Base-by-base conservation (phyloP, 208 protist species). In the Angomonas ambiguus region DNA sequence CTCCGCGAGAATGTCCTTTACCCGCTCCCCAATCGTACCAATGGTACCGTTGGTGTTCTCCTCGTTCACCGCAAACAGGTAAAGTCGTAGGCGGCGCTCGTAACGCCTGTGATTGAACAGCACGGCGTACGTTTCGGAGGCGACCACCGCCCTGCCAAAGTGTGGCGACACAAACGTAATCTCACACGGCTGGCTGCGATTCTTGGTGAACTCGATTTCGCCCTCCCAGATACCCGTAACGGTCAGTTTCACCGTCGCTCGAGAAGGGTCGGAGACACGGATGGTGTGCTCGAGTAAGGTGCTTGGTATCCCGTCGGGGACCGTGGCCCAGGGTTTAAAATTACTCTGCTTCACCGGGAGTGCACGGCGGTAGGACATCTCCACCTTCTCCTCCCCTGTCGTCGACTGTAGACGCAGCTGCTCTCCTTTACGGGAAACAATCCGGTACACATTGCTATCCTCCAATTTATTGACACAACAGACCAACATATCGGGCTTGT, bases 301-400 rank as follows among this genome's bases (percentile, higher is more conserved):
- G 71, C 87, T 91, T 13, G 91, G 91, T 24, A 96, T 60, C 33
- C 91, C 88, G 68, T 92, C 87, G 11, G 45, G 38, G 24, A 76
- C 42, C 0, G 65, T 76, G 76, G 77, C 87, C 88, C 91, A 96
- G 24, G 86, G 72, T 22, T 59, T 56, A 2, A 78, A 76, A 20
- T 72, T 78, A 35, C 76, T 82, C 71, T 96, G 91, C 67, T 94
- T 93, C 32, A 94, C 65, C 16, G 85, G 85, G 22, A 96, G 72
- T 62, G 86, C 92, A 56, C 74, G 73, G 16, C 71, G 41, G 41
- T 71, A 80, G 10, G 56, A 62, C 28, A 80, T 27, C 55, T 74
- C 69, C 18, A 67, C 60, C 28, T 56, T 13, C 24, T 72, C 65
- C 20, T 77, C 73, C 13, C 53, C 57, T 1, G 35, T 58, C 0